These are phyloP conservation scores for Leersia perrieri DNA, from an alignment of 176 grass and related monocot genomes.

Conservation along the genomic window DNA sequence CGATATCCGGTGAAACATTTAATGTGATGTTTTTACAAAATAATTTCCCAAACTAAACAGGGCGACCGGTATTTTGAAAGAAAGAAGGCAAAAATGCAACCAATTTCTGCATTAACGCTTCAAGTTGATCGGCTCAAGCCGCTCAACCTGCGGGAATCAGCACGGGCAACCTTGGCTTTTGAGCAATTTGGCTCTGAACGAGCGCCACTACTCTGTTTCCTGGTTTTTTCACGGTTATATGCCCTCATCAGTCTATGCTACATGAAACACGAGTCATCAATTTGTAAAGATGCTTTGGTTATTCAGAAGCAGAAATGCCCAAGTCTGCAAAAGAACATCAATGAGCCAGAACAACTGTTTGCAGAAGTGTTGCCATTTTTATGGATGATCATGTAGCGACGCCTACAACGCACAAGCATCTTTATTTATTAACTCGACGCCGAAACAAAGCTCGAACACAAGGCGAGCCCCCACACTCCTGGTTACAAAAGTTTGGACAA, in stretches of 20 bases:
- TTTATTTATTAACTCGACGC: constrained; percentile 15
- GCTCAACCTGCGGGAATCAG: no score
- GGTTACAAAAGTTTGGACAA: background rate
- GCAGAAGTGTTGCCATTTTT: background rate
- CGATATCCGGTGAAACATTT: no score
- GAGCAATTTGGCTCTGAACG: no score
- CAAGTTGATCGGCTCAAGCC: no score
- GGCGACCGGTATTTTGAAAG: no score
- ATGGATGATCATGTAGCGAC: background rate
- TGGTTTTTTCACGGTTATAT: background rate
- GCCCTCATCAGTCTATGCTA: background rate
- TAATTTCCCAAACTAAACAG: no score
- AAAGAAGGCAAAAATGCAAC: background rate
- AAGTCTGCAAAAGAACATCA: background rate
- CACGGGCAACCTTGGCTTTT: no score
- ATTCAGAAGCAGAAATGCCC: background rate
- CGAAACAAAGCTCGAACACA: background rate
- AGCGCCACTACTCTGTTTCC: background rate
- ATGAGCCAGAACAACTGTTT: background rate
- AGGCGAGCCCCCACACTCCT: background rate
- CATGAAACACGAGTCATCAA: no score
- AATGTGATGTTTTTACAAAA: no score
- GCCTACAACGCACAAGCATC: background rate
- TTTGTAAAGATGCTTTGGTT: no score
- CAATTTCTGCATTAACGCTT: background rate